Evolutionary conservation across 805 yeast genomes (phyloP), one percentile per base, ranked within the genome.

Genomic region (Tetrapisispora namnaoensis): DNA sequence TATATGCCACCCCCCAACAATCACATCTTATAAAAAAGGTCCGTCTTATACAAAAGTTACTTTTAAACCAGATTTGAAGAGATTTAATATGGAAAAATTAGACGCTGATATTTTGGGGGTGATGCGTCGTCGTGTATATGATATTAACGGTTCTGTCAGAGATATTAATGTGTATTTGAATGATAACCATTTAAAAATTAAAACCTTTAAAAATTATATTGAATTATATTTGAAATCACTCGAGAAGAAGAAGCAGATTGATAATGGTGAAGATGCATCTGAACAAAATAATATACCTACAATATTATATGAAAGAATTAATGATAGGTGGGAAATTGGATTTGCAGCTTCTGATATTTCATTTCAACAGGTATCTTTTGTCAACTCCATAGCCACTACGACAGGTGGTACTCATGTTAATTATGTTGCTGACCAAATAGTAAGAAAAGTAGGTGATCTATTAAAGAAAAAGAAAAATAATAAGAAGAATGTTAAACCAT

Each of bases 331-430:
- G 99, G 99, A 93, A 66, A 67, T 93, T 52, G 99, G 95, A 0
- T 91, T 93, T 70, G 91, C 95, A 1, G 84, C 89, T 4, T 86
- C 97, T 40, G 96, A 89, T 60, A 91, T 90, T 4, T 70, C 78
- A 2, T 93, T 93, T 68, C 86, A 87, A 58, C 99, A 93, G 66
- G 93, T 93, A 40, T 90, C 97, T 35, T 93, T 93, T 70, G 99
- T 93, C 16, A 93, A 93, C 65, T 89, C 97, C 7, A 93, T 93
- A 63, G 99, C 99, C 0, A 93, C 99, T 0, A 91, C 98, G 0
- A 71, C 91, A 1, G 99, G 99, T 51, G 99, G 99, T 57, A 86
- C 99, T 0, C 99, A 93, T 65, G 95, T 89, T 35, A 89, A 83
- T 55, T 80, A 83, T 62, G 76, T 90, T 30, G 73, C 95, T 4